Evolutionary conservation across 2,329 filamentous ascomycete species (phyloP).

Genomic region (Bipolaris bicolor): DNA sequence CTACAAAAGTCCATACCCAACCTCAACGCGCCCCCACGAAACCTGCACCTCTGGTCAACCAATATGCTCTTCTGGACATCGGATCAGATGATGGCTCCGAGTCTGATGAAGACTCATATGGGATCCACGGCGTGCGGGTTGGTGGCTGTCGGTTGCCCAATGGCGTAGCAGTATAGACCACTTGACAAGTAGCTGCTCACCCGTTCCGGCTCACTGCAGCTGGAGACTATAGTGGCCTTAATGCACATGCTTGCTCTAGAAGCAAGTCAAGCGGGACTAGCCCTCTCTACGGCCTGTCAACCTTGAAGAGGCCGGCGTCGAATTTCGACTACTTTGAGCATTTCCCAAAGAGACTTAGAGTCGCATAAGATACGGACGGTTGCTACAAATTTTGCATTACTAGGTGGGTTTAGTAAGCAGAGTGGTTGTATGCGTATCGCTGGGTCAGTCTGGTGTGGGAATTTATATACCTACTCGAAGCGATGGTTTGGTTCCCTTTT

Average conservation of each 20-base stretch:
- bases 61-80: slow-evolving; percentile 41
- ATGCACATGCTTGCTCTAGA: background rate
- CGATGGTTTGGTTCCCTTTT: slow-evolving; percentile 6
- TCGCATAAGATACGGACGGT: background rate
- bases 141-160: slow-evolving; percentile 29
- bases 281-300: background rate
- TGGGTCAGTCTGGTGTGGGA: background rate
- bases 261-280: background rate
- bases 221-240: background rate
- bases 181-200: background rate
- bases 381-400: background rate
- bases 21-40: slow-evolving; percentile 21
- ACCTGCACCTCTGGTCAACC: slow-evolving; percentile 34
- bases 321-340: background rate
- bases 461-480: background rate
- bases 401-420: background rate
- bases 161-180: slow-evolving; percentile 25
- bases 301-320: background rate
- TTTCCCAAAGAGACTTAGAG: background rate
- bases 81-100: slow-evolving; percentile 35
- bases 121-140: slow-evolving; percentile 28
- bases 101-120: slow-evolving; percentile 33
- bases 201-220: background rate
- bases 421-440: background rate
- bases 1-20: slow-evolving; percentile 16